Percentiles rank a stretch among this genome's conserved stretches.
Evolutionary conservation across 2,329 filamentous ascomycete species (phyloP).

Genomic region (Aspergillus ochraceus): DNA sequence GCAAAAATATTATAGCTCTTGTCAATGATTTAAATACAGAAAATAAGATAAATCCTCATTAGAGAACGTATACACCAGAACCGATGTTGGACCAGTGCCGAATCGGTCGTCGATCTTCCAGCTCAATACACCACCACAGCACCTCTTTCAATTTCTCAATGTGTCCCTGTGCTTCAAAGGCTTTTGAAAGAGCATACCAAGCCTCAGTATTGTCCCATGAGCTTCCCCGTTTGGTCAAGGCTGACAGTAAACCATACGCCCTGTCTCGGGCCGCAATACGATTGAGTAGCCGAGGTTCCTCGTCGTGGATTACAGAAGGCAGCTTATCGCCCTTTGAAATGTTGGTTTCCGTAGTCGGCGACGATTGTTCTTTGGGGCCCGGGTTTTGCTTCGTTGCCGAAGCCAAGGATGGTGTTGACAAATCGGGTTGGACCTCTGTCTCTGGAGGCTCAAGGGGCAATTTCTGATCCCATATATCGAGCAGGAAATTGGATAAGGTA

Average conservation of each 20-base stretch:
- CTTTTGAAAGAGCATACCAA: slow-evolving; percentile 84
- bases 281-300: slow-evolving; percentile 70
- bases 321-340: slow-evolving; percentile 1
- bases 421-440: slow-evolving; percentile 27
- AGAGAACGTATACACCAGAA: slow-evolving; percentile 66
- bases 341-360: neutral
- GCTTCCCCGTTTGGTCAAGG: slow-evolving; percentile 77
- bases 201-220: slow-evolving; percentile 93
- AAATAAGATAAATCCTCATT: slow-evolving; percentile 14
- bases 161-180: slow-evolving; percentile 84
- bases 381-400: slow-evolving; percentile 19
- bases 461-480: slow-evolving; percentile 73
- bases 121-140: slow-evolving; percentile 95
- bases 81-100: slow-evolving; percentile 75
- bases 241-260: slow-evolving; percentile 78
- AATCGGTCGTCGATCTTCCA: slow-evolving; percentile 81
- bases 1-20: slow-evolving; percentile 4
- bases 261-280: slow-evolving; percentile 87
- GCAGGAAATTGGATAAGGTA: slow-evolving; percentile 77
- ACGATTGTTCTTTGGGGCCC: slow-evolving; percentile 1
- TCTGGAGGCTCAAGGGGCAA: slow-evolving; percentile 36
- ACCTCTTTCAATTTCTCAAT: slow-evolving; percentile 86
- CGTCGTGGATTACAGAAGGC: slow-evolving; percentile 19
- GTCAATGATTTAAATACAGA: neutral
- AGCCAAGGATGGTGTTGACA: slow-evolving; percentile 26